Evolutionary conservation across 768 basidiomycete species (phyloP), one percentile per base, ranked within the genome.

Genomic region (Piloderma croceum): DNA sequence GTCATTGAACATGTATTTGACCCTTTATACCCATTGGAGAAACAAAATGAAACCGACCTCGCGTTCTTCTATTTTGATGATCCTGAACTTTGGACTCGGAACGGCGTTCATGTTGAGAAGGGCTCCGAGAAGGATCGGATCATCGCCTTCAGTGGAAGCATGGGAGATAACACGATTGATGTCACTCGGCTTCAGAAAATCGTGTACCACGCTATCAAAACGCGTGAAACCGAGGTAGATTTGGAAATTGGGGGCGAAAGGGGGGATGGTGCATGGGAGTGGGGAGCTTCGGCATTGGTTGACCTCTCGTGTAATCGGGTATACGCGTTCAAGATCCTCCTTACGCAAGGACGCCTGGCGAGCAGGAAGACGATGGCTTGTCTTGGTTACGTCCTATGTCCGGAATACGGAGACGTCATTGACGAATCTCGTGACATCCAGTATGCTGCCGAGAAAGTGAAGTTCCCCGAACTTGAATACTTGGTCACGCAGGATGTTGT

Each of bases 251-350:
- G 62, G 2, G 41, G 47, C 19, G 53, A 62, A 38, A 55, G 49
- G 31, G 47, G 53, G 12, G 38, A 49, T 24, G 60, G 61, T 0
- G 54, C 49, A 19, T 69, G 63, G 63, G 57, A 62, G 36, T 67
- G 67, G 67, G 49, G 51, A 2, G 60, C 59, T 3, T 69, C 54
- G 54, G 67, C 65, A 5, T 48, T 69, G 27, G 54, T 69, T 20
- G 67, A 69, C 39, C 56, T 64, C 20, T 64, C 64, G 13, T 69
- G 67, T 44, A 56, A 59, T 13, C 49, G 62, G 1, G 63, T 69
- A 6, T 69, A 69, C 31, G 67, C 63, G 3, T 60, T 69, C 55
- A 69, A 69, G 43, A 52, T 69, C 23, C 50, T 66, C 24, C 24
- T 69, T 21, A 50, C 54, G 13, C 57, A 65, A 47, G 58, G 52